Evolutionary conservation across 305 asterid genomes (phyloP), one percentile per base, ranked within the genome.

Genomic region (Fraxinus sp.): DNA sequence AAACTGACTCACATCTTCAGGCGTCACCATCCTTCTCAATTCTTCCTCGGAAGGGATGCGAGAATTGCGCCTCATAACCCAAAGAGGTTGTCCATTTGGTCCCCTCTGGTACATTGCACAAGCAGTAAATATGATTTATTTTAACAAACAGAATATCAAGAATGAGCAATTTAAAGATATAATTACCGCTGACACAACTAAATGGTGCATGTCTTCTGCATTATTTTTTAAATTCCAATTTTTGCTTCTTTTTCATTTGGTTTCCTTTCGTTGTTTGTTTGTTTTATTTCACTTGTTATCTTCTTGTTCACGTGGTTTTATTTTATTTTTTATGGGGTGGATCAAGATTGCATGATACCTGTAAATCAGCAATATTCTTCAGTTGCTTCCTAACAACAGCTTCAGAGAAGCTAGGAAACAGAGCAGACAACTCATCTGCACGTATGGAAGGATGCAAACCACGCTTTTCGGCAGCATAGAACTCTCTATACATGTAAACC

Each of bases 11-110:
- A 97, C 99, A 86, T 88, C 92, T 90, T 95, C 98, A 77, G 99
- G 98, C 26, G 97, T 90, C 87, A 97, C 98, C 97, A 95, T 89
- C 97, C 98, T 93, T 88, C 99, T 92, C 84, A 97, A 83, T 88
- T 93, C 98, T 90, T 97, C 98, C 86, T 97, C 98, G 4, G 93
- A 95, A 73, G 99, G 99, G 85, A 97, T 92, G 81, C 75, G 75
- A n/a, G 13, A 70, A 70, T 30, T 70, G 75, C 89, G 93, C 89
- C 90, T 93, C 99, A 95, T 95, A 80, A 89, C 97, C 98, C 98
- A 96, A 77, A 87, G 83, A 80, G 83, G 83, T 83, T 91, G 95
- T 81, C 99, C 99, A 88, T 85, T 87, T 83, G 93, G 82, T 78
- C 95, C 95, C 87, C 87, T 95, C 98, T 97, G 90, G 92, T 88